Evolutionary conservation across 225 moss, liverwort and hornwort species (phyloP).

Genomic region (Takakia lepidozioides): DNA sequence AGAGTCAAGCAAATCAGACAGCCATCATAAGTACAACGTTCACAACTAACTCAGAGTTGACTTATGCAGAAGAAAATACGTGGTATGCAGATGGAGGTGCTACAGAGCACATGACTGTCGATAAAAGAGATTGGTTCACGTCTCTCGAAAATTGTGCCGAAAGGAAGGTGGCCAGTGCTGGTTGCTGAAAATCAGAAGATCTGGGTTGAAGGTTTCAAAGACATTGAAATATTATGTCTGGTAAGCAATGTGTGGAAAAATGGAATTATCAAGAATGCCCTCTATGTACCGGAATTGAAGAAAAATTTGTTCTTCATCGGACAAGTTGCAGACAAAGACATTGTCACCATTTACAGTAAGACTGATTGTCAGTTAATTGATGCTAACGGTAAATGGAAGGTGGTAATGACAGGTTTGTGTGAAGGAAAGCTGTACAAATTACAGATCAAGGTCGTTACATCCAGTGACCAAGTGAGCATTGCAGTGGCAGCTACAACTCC

Average conservation of each 20-base stretch:
- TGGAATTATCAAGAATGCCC: neutral
- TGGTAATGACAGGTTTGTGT: conserved; percentile 2
- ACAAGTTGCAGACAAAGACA: conserved; percentile 4
- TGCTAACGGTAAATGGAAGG: neutral
- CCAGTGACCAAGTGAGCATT: neutral
- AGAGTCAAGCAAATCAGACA: too few relatives aligned
- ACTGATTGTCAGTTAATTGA: neutral
- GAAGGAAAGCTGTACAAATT: neutral
- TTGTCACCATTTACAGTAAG: neutral
- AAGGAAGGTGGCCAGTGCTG: neutral
- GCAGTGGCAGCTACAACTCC: neutral
- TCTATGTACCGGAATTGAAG: conserved; percentile 1
- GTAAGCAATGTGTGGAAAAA: neutral
- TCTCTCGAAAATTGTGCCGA: neutral
- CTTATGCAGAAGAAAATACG: too few relatives aligned
- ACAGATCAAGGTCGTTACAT: too few relatives aligned
- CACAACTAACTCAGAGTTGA: too few relatives aligned
- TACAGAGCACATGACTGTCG: neutral
- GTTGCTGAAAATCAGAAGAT: neutral
- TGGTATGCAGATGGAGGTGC: neutral
- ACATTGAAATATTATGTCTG: neutral
- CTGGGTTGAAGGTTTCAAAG: neutral
- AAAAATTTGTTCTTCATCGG: conserved; percentile 1
- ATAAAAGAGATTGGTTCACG: neutral
- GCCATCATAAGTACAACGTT: too few relatives aligned